Base-by-base conservation (phyloP, 2,329 filamentous ascomycete genomes). In the Exserohilum turcica region DNA sequence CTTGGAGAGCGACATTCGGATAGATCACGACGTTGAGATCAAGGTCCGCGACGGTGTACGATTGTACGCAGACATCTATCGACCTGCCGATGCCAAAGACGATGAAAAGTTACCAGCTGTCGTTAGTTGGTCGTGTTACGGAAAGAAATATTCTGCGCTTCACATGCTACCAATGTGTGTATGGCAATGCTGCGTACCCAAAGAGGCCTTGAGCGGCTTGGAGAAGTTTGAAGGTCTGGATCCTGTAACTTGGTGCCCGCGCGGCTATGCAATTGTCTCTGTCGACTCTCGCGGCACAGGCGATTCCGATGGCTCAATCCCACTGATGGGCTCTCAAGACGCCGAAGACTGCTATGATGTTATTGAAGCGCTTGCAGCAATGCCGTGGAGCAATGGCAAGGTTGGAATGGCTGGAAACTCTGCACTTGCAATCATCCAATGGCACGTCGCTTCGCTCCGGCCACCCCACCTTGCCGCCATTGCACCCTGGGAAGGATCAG, bases 21-120 rank as follows among this genome's bases (percentile, higher is more conserved):
- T 79, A n/a, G 76, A 80, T 5, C 77, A 79, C 49, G 78, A 80
- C 59, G 73, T 80, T 27, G 72, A 75, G 32, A 76, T 81, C 33
- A 60, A 64, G 3, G 69, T 79, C 1, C 71, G 77, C 39, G 78
- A 81, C 54, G 78, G 79, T 16, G 65, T 55, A 9, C 65, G 64
- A 0, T 65, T 81, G 0, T 80, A 79, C 56, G 69, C 68, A 7
- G 79, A 81, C 43, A 70, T 81, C 29, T 80, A 78, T 56, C 70
- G 79, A 5, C 78, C 78, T 0, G 65, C 74, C 1, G 61, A 65
- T 24, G 47, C 38, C 5, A 48, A 58, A n/a, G 63, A 64, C 10
- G 50, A 56, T n/a, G 63, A 63, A n/a, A 43, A 75, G 37, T 61
- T 79, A 0, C 78, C 79, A 1, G 78, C 77, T 1, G 64, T 80